A percentile compares a stretch with the other conserved stretches of the same genome.
Conservation (phyloP, 306 rosid genomes). For the Spatholobus suberectus region DNA sequence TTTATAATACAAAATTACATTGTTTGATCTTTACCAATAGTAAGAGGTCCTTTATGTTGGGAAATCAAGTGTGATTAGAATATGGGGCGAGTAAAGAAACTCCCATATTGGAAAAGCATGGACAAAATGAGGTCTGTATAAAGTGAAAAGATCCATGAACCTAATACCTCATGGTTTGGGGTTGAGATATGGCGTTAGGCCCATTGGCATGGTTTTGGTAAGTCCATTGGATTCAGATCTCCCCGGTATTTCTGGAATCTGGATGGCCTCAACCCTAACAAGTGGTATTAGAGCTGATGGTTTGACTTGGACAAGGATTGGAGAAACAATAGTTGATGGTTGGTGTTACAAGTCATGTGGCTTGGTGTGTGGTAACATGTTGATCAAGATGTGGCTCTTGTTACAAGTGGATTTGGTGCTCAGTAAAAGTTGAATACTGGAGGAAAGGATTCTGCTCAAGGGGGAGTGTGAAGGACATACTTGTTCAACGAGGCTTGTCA, state of each 20-base stretch:
- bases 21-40: slow-evolving; percentile 2
- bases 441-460: background rate
- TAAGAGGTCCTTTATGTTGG: background rate
- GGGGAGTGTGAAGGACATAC: background rate
- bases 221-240: background rate
- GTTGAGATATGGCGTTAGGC: background rate
- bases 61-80: background rate
- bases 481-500: background rate
- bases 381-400: background rate
- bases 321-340: background rate
- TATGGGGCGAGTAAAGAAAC: background rate
- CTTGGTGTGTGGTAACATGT: background rate
- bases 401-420: background rate
- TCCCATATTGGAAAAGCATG: background rate
- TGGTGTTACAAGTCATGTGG: background rate
- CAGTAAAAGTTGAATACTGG: background rate
- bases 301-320: background rate
- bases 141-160: background rate
- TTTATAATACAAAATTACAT: slow-evolving; percentile 1
- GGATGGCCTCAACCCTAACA: background rate
- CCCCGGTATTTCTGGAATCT: background rate
- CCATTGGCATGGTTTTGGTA: background rate
- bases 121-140: background rate
- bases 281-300: background rate
- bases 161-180: background rate